phyloP scores from a whole-genome alignment of 129 eudicot genomes.

The Tagetes erecta region DNA sequence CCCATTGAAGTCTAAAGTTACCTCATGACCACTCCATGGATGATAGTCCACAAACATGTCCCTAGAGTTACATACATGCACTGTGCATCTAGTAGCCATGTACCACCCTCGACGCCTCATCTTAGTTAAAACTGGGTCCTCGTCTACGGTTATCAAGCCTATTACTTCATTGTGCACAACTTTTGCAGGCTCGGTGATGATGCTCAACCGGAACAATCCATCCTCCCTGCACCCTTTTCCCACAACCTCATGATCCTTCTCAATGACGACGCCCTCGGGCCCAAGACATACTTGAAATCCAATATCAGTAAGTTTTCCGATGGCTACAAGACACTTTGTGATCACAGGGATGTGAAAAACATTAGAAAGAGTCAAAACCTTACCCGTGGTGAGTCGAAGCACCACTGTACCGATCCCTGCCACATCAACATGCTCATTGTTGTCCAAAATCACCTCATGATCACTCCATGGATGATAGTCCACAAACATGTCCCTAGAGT shows the following conservation, averaged over 20 bases:
- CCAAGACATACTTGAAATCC: not conserved
- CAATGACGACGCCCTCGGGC: not conserved
- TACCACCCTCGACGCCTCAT: slow-evolving; percentile 23
- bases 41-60: slow-evolving; percentile 14
- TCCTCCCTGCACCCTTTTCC: slow-evolving; percentile 7
- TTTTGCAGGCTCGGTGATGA: not conserved
- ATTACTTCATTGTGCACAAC: slow-evolving; percentile 12
- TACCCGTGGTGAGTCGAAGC: not conserved
- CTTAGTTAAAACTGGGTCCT: not conserved
- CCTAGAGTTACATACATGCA: slow-evolving; percentile 17
- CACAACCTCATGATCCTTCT: not conserved
- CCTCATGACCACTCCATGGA: slow-evolving; percentile 5
- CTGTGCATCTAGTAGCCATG: slow-evolving; percentile 1
- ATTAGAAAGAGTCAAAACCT: slow-evolving; percentile 2
- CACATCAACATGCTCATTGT: not conserved
- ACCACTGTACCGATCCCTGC: slow-evolving; percentile 5
- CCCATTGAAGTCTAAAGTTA: not conserved
- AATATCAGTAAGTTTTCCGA: not conserved
- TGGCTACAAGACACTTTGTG: not conserved
- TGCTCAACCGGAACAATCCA: slow-evolving; percentile 9
- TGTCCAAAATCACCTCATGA: slow-evolving; percentile 11
- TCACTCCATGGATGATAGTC: slow-evolving; percentile 2
- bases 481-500: slow-evolving; percentile 19
- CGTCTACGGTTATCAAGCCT: not conserved
- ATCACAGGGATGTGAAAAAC: slow-evolving; percentile 10